Conservation (phyloP, 2,329 filamentous ascomycete genomes). For the Sclerotinia minor region DNA sequence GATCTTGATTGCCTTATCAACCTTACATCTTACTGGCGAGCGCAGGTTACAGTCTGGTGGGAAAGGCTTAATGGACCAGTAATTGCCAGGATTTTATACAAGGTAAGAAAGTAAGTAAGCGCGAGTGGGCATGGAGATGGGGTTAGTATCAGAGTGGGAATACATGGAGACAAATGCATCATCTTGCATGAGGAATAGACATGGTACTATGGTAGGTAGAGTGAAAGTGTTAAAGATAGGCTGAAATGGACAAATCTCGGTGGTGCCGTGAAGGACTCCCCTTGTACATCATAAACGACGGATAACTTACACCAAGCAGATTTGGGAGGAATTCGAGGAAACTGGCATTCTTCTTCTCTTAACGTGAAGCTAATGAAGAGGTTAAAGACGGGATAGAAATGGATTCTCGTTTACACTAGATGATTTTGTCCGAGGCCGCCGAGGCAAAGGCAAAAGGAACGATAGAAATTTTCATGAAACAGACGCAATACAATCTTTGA, state of each 20-base stretch:
- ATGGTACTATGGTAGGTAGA: background rate
- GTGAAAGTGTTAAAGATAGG: conserved; percentile 1
- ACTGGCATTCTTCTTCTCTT: background rate
- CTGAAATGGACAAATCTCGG: conserved; percentile 6
- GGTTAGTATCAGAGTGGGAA: conserved; percentile 9
- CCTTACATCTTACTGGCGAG: background rate
- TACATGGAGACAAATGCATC: conserved; percentile 18
- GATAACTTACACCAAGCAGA: background rate
- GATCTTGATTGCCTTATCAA: background rate
- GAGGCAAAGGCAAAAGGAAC: background rate
- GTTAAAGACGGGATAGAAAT: background rate
- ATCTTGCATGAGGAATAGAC: conserved; percentile 6
- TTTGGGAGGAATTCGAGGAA: background rate
- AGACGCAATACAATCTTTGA: background rate
- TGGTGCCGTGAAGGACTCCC: conserved; percentile 12
- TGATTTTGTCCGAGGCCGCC: background rate
- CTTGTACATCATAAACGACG: conserved; percentile 17
- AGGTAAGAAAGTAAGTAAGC: conserved; percentile 1
- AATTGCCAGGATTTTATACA: background rate
- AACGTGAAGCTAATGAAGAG: background rate
- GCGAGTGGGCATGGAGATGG: conserved; percentile 2
- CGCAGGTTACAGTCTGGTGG: background rate
- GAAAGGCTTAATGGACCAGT: background rate
- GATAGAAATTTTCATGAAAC: background rate
- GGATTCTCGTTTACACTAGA: background rate